Conservation (phyloP, 768 basidiomycete species). For the Lyophyllum semitale region DNA sequence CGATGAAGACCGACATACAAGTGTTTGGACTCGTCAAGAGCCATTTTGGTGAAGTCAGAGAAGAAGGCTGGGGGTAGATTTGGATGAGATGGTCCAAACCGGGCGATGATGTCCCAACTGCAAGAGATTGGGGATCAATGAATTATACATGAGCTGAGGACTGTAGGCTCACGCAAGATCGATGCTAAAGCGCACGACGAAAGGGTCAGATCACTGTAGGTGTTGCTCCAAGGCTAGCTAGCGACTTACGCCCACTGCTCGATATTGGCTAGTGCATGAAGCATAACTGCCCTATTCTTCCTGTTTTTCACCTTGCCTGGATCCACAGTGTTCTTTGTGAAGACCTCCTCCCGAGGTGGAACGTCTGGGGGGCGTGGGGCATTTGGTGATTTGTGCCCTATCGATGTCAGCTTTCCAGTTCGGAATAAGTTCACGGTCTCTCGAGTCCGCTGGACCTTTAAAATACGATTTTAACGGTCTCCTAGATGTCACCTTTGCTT, state of each 20-base stretch:
- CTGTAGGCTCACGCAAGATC: conserved; percentile 63
- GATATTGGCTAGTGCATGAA: conserved; percentile 83
- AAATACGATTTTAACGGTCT: neutral
- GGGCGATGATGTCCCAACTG: conserved; percentile 84
- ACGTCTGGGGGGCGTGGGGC: conserved; percentile 60
- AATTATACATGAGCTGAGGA: neutral
- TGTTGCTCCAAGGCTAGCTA: neutral
- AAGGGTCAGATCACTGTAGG: neutral
- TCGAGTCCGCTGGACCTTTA: conserved; percentile 66
- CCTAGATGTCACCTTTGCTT: neutral
- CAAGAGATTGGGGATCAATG: neutral
- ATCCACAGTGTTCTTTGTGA: conserved; percentile 53
- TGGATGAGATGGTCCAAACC: conserved; percentile 64
- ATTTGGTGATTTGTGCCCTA: conserved; percentile 56
- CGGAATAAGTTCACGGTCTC: conserved; percentile 71
- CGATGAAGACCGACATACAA: conserved; percentile 40
- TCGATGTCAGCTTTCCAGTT: conserved; percentile 65
- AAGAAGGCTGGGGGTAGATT: conserved; percentile 75
- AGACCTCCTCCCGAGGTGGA: conserved; percentile 61
- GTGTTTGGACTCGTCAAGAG: conserved; percentile 85
- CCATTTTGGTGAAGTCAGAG: conserved; percentile 82
- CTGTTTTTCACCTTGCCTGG: conserved; percentile 60
- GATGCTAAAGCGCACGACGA: conserved; percentile 41
- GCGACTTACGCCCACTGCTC: conserved; percentile 84
- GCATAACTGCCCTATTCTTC: conserved; percentile 70